Base-by-base conservation (phyloP, 2,329 filamentous ascomycete genomes). In the Corniculantispora saksenae region DNA sequence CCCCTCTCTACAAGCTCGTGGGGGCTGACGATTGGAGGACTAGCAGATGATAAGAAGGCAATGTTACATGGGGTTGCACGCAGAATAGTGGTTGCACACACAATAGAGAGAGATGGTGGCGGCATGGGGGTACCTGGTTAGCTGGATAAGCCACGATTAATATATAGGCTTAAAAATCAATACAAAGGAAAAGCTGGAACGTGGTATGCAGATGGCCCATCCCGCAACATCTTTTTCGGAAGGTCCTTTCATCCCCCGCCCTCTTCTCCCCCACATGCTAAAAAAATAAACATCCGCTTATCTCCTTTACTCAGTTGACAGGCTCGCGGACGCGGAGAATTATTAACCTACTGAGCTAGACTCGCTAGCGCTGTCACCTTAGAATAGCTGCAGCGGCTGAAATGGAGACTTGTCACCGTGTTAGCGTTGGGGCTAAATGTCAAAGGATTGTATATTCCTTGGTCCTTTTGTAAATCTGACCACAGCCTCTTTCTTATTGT, bases 391-490 rank as follows among this genome's bases (percentile, higher is more conserved):
- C 48, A 62, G 29, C 48, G 25, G 50, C 59, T 62, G 50, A 55
- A 15, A 23, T 23, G n/a, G 25, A 21, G 43, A 32, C 23, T 12
- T 19, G 13, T n/a, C 29, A 38, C 23, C 40, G 17, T 21, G 5
- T 25, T 35, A 21, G 45, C 29, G 10, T 50, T n/a, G 27, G 19
- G n/a, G 59, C 59, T 61, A 48, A 61, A 45, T n/a, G 38, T 43
- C 38, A 43, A 43, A 43, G 12, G 4, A 13, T 43, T 13, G 5
- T 15, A 4, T 43, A 19, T 19, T 19, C 38, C 38, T 6, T 43
- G 23, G 45, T 61, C 38, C 35, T 53, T 62, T 62, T 62, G 50
- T 48, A 15, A 53, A 19, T 40, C n/a, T 57, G 35, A 57, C 32
- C n/a, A 35, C 54, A n/a, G 19, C 32, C 27, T 32, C 32, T 32